Evolutionary conservation across 2,329 filamentous ascomycete genomes (phyloP), one percentile per base, ranked within the genome.

Genomic region (Nemania diffusa): DNA sequence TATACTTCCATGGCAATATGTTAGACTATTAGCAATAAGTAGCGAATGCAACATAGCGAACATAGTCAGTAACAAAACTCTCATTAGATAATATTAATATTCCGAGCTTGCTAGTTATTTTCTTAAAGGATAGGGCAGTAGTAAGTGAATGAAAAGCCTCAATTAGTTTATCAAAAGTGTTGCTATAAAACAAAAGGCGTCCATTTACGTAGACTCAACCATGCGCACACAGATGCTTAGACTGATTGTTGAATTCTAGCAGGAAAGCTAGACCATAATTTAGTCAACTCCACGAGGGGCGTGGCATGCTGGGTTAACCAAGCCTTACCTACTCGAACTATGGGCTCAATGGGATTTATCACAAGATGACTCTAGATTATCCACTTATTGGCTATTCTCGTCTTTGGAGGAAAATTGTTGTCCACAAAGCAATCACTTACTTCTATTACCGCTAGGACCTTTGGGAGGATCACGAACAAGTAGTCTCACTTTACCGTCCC

Each of bases 401-500:
- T 55, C 32, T 37, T 22, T 34, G 32, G 40, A n/a, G n/a, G n/a
- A n/a, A 42, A 63, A n/a, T 32, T 51, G 37, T 13, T 57, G 52
- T 52, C 60, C 53, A 56, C 26, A 56, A 60, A 62, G 57, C 17
- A 62, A 65, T 79, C 75, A 79, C 71, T 76, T 80, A 78, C 80
- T 81, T 78, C 83, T 80, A 65, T 79, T 81, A 57, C 79, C 82
- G 69, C 83, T 84, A n/a, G 86, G 85, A 2, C 85, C 85, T 80
- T 86, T 88, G 63, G 86, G 84, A 67, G 85, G 83, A 71, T 88
- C 88, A 72, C 88, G 82, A 62, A 91, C 88, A 70, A 91, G 80
- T 73, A 91, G 82, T 78, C 87, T 84, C 62, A 91, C 88, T 79
- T 90, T 90, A 71, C 88, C 88, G 66, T 89, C 87, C 32, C 88